These are phyloP conservation scores for Saccharomycopsis vini DNA, from an alignment of 805 yeast species.

Conservation along the genomic window DNA sequence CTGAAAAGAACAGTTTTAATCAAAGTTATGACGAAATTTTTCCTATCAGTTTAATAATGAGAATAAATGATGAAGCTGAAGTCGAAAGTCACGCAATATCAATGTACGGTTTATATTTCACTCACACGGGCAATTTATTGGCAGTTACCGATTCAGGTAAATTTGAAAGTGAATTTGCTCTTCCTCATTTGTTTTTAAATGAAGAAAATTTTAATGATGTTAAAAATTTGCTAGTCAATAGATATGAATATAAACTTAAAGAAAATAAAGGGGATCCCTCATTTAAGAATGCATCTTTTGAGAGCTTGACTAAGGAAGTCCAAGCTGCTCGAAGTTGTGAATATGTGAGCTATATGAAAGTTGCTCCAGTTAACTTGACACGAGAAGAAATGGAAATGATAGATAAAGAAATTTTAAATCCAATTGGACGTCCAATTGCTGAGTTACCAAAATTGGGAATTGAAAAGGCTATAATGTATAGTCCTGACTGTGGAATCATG, in stretches of 20 bases:
- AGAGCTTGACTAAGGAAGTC: conserved; percentile 5
- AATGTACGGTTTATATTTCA: conserved; percentile 57
- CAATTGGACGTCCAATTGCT: conserved; percentile 71
- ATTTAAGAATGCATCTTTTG: conserved; percentile 1
- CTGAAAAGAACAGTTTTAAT: not conserved
- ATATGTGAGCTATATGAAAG: conserved; percentile 56
- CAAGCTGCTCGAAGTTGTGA: conserved; percentile 48
- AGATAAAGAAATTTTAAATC: conserved; percentile 64
- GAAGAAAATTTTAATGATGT: conserved; percentile 22
- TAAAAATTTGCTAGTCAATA: conserved; percentile 23
- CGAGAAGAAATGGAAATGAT: conserved; percentile 46
- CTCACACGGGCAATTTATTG: conserved; percentile 53
- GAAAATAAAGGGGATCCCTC: not conserved
- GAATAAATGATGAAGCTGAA: conserved; percentile 35
- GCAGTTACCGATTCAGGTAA: conserved; percentile 55
- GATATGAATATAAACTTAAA: not conserved
- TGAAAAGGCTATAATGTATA: conserved; percentile 53
- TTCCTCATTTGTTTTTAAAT: conserved; percentile 45
- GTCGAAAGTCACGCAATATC: conserved; percentile 39
- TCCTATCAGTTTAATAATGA: conserved; percentile 3
- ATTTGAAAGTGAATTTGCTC: conserved; percentile 49
- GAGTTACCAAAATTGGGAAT: conserved; percentile 48
- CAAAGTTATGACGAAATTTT: conserved; percentile 22
- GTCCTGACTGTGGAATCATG: conserved; percentile 81
- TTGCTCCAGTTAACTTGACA: conserved; percentile 49